Evolutionary conservation across 1,139 yeast genomes (phyloP), one percentile per base, ranked within the genome.

Genomic region (Geotrichum cucujoidarum): DNA sequence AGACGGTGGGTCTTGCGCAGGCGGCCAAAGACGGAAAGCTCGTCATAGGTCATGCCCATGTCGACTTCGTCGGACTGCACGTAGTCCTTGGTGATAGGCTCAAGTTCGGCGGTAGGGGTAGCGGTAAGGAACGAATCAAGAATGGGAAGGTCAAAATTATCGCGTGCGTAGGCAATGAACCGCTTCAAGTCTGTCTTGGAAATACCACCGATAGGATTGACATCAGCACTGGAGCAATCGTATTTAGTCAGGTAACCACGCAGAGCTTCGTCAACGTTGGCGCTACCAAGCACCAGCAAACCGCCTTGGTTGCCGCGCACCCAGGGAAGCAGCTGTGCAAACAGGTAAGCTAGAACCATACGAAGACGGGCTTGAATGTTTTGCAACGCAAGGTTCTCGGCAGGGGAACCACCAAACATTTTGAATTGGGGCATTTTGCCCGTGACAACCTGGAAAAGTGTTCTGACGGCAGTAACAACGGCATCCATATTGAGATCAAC

Each of bases 1-100:
- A 95, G 87, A 67, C 90, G 89, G 45, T 87, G 89, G 44, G 92
- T 83, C 67, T 92, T 92, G 55, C 99, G 78, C 54, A 92, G 75
- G 52, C 83, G 76, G n/a, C 99, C 99, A 70, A 92, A 90, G 13
- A 84, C 73, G 29, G 95, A 83, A 51, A 92, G 75, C 63, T 92
- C 98, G 55, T 89, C 95, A 62, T 92, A 92, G 0, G 96, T 85
- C 84, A 94, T 84, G 1, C 99, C 99, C 98, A 92, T 92, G 64
- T 92, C 99, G 7, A 79, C 81, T 65, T 92, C 99, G 65, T 92
- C 99, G 40, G 95, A 85, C 67, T 92, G 99, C 13, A 89, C 95
- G 60, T 92, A 90, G 52, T 80, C 76, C 56, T 84, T 80, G 0
- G 98, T 90, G 48, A 88, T 90, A 40, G 99, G 99, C 62, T 92